Conservation (phyloP, 768 basidiomycete genomes). For the Austroboletus eburneus region DNA sequence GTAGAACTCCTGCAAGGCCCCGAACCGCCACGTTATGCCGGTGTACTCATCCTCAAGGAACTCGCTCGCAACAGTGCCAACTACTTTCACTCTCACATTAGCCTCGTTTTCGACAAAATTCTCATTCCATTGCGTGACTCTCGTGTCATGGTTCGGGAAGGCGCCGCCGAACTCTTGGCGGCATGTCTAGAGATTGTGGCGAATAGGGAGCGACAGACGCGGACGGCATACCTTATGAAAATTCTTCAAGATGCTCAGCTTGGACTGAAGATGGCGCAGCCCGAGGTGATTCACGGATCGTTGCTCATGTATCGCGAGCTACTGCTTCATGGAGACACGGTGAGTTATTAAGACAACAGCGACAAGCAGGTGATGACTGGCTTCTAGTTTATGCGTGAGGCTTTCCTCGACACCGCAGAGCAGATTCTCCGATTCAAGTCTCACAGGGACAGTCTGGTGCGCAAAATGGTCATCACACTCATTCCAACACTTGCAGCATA, state of each 20-base stretch:
- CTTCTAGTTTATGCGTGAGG: constrained; percentile 79
- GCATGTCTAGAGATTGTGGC: constrained; percentile 88
- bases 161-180: constrained; percentile 89
- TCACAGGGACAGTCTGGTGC: constrained; percentile 81
- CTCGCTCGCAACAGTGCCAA: constrained; percentile 84
- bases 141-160: constrained; percentile 86
- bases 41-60: constrained; percentile 91
- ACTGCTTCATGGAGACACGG: constrained; percentile 91
- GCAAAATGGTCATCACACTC: constrained; percentile 92
- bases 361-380: constrained; percentile 1
- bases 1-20: constrained; percentile 72
- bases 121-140: constrained; percentile 86
- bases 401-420: constrained; percentile 83
- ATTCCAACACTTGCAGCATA: constrained; percentile 94
- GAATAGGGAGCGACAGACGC: constrained; percentile 62
- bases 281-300: constrained; percentile 91
- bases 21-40: constrained; percentile 87
- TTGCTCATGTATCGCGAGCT: constrained; percentile 89
- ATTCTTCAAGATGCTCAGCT: constrained; percentile 87
- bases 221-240: constrained; percentile 64
- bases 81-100: constrained; percentile 86
- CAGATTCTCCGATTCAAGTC: constrained; percentile 85
- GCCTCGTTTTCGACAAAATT: constrained; percentile 87
- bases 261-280: constrained; percentile 72
- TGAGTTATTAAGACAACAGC: constrained; percentile 34